A percentile compares a stretch with the other conserved stretches of the same genome.
phyloP scores from a whole-genome alignment of 768 basidiomycete species.

The Suillus discolor region DNA sequence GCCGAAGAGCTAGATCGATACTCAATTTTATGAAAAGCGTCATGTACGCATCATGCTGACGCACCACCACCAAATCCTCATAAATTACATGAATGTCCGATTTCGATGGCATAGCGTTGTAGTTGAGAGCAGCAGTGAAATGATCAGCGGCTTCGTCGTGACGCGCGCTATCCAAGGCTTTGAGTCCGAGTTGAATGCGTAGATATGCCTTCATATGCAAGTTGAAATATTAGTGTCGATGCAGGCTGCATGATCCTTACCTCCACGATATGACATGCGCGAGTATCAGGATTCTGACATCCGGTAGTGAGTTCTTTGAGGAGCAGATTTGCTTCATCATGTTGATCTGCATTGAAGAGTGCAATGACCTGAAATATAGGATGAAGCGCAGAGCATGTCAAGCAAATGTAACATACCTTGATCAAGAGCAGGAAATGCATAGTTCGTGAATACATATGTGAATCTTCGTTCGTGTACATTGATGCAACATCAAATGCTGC shows the following conservation, averaged over 20 bases:
- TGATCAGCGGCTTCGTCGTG: not conserved
- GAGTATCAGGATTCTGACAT: not conserved
- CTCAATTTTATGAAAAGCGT: no score
- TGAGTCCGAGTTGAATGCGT: not conserved
- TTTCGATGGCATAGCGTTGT: not conserved
- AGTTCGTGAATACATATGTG: not conserved
- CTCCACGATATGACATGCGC: not conserved
- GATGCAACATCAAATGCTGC: not conserved
- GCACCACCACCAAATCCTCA: not conserved
- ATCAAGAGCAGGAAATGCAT: not conserved
- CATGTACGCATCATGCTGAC: no score
- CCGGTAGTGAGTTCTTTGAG: not conserved
- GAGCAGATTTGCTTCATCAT: not conserved
- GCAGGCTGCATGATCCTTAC: not conserved
- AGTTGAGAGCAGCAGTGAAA: not conserved
- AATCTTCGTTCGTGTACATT: not conserved
- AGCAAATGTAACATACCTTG: not conserved
- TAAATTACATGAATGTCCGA: not conserved
- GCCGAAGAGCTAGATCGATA: not conserved
- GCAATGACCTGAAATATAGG: not conserved
- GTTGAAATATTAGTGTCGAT: not conserved
- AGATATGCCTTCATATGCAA: not conserved
- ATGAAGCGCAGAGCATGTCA: not conserved
- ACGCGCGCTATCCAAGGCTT: not conserved
- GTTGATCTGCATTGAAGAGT: not conserved